These are phyloP conservation scores for Amaranthus tricolor DNA, from an alignment of 179 eudicot species.

Conservation along the genomic window DNA sequence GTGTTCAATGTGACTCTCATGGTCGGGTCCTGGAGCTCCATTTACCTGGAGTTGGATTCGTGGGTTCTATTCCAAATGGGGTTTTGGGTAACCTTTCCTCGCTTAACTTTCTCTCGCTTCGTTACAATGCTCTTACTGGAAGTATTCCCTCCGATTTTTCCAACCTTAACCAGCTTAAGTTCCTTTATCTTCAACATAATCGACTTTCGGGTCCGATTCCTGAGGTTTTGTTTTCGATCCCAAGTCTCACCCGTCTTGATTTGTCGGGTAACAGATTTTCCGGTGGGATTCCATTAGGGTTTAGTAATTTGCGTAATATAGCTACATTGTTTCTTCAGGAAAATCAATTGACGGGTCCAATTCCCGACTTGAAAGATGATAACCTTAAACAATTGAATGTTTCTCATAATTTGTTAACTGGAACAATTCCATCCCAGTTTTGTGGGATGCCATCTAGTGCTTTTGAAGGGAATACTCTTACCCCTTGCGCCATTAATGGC, in stretches of 20 bases:
- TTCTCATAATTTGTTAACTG: conserved; percentile 42
- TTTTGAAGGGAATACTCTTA: conserved; percentile 43
- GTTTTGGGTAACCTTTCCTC: conserved; percentile 40
- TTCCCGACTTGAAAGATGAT: conserved; percentile 42
- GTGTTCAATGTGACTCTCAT: conserved; percentile 35
- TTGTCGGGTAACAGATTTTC: conserved; percentile 46
- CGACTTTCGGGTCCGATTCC: conserved; percentile 48
- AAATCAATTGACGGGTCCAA: conserved; percentile 44
- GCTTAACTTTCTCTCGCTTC: conserved; percentile 46
- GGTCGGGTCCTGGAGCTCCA: conserved; percentile 38
- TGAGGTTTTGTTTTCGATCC: conserved; percentile 24
- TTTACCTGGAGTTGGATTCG: conserved; percentile 48
- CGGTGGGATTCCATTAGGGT: conserved; percentile 37
- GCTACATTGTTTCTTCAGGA: conserved; percentile 34
- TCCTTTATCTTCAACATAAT: conserved; percentile 43
- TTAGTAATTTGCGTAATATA: conserved; percentile 38
- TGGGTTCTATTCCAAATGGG: conserved; percentile 40
- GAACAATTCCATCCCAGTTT: conserved; percentile 38
- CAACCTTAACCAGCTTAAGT: conserved; percentile 28
- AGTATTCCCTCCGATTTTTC: conserved; percentile 31
- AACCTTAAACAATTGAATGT: conserved; percentile 43
- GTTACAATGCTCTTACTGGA: conserved; percentile 47
- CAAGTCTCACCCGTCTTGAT: conserved; percentile 28
- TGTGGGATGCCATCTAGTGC: conserved; percentile 25
- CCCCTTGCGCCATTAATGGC: conserved; percentile 28